phyloP scores from a whole-genome alignment of 768 basidiomycete genomes.

The Calocybe cyanea region DNA sequence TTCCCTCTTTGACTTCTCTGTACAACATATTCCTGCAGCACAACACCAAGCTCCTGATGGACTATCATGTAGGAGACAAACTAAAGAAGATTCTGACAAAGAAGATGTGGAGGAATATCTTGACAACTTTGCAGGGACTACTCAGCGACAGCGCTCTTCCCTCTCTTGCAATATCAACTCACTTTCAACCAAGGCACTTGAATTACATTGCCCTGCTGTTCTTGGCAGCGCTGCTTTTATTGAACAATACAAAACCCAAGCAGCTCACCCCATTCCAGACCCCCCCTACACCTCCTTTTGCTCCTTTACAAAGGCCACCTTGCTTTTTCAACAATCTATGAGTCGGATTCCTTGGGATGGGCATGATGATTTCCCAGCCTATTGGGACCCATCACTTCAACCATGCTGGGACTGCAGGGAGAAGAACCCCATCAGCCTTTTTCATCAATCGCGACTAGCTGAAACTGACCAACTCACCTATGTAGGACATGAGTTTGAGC shows the following conservation, averaged over 20 bases:
- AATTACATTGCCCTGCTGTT: too few relatives aligned
- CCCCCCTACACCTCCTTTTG: too few relatives aligned
- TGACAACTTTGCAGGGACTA: constrained; percentile 17
- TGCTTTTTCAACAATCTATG: not conserved
- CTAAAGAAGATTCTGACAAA: constrained; percentile 13
- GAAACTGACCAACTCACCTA: not conserved
- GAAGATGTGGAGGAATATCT: constrained; percentile 26
- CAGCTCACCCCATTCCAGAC: too few relatives aligned
- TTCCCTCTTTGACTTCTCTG: constrained; percentile 25
- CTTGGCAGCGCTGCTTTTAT: too few relatives aligned
- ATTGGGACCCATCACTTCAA: too few relatives aligned
- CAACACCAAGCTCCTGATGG: constrained; percentile 30
- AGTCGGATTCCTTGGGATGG: too few relatives aligned
- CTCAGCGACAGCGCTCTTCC: too few relatives aligned
- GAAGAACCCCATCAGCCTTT: not conserved
- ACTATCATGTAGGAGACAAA: constrained; percentile 22
- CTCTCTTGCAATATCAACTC: too few relatives aligned
- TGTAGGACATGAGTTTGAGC: constrained; percentile 2
- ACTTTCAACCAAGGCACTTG: too few relatives aligned
- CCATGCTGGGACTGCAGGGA: not conserved
- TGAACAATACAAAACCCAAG: too few relatives aligned
- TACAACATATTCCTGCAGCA: constrained; percentile 29
- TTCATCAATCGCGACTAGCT: not conserved
- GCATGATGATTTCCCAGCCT: too few relatives aligned
- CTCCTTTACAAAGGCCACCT: too few relatives aligned